A percentile compares a stretch with the other conserved stretches of the same genome.
Evolutionary conservation across 106 monocot species (phyloP).

Genomic region (Acorus calamus): DNA sequence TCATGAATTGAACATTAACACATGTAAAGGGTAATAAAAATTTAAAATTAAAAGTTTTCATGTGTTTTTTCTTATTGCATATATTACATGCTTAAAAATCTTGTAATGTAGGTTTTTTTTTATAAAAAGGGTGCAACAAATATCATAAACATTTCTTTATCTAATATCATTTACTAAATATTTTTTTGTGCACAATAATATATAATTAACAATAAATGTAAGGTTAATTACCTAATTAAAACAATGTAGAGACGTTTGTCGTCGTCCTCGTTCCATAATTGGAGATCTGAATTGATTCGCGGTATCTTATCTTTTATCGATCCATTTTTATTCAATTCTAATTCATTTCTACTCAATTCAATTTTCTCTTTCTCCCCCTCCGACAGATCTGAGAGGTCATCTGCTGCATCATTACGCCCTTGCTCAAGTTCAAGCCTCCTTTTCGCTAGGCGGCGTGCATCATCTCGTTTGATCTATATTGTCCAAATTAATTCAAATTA

Average conservation of each 20-base stretch:
- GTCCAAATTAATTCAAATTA: too few species aligned
- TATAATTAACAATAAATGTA: too few species aligned
- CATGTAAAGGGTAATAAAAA: too few species aligned
- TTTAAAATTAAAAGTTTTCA: too few species aligned
- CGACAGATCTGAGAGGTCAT: conserved; percentile 58
- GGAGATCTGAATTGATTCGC: conserved; percentile 29
- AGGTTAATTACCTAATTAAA: conserved; percentile 73
- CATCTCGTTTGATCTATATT: conserved; percentile 36
- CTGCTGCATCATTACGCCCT: conserved; percentile 44
- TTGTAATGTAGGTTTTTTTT: too few species aligned
- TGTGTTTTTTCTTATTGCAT: too few species aligned
- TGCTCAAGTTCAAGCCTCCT: conserved; percentile 32
- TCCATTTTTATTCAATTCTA: not conserved
- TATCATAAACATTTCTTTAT: too few species aligned
- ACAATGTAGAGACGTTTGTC: conserved; percentile 46
- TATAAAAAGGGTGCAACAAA: too few species aligned
- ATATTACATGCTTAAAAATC: too few species aligned
- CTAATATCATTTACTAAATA: too few species aligned
- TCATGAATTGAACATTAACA: too few species aligned
- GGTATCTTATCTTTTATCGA: not conserved
- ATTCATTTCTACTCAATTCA: not conserved
- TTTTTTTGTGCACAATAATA: too few species aligned
- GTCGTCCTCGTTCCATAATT: conserved; percentile 27
- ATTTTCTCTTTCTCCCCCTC: conserved; percentile 52
- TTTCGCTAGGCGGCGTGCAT: conserved; percentile 16